phyloP scores from a whole-genome alignment of 176 grass and related monocot species.

The Cenchrus purpureus region DNA sequence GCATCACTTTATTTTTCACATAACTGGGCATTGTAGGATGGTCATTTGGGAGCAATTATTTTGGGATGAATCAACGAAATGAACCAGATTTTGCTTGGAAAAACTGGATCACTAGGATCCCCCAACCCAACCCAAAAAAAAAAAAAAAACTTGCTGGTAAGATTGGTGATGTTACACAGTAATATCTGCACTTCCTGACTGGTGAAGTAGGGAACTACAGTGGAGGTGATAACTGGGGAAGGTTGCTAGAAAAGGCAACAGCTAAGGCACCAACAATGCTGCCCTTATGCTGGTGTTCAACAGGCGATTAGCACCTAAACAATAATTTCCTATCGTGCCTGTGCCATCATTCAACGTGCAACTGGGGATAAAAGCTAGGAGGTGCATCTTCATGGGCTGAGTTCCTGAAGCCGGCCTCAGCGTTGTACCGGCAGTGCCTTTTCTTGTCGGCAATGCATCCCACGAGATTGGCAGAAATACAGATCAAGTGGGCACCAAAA shows the following conservation, averaged over 20 bases:
- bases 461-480: background rate
- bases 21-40: background rate
- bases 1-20: background rate
- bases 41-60: background rate
- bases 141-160: too few relatives aligned
- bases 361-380: background rate
- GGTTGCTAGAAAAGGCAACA: background rate
- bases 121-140: background rate
- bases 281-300: background rate
- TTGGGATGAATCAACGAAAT: background rate
- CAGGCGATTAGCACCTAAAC: background rate
- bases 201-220: background rate
- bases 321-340: background rate
- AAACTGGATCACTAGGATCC: background rate
- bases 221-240: background rate
- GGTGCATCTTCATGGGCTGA: background rate
- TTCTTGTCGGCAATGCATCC: constrained; percentile 25
- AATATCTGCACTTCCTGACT: background rate
- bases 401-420: background rate
- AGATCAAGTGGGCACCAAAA: constrained; percentile 1
- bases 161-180: background rate
- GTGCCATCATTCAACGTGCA: background rate
- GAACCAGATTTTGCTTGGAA: background rate
- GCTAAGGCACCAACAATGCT: background rate
- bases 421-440: background rate